phyloP scores from a whole-genome alignment of 768 basidiomycete genomes.

The Pisolithus microcarpus region DNA sequence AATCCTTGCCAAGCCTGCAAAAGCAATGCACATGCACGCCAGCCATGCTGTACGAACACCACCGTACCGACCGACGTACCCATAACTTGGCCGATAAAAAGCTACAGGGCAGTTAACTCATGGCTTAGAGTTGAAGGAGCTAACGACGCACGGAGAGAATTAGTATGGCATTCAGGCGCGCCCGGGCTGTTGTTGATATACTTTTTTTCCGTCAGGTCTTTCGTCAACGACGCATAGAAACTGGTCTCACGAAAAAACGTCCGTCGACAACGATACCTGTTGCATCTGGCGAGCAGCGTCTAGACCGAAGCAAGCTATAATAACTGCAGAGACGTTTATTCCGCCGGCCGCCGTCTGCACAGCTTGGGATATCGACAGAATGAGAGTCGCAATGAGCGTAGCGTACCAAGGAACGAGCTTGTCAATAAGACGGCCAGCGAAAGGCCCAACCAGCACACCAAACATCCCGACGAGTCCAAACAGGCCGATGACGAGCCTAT shows the following conservation, averaged over 20 bases:
- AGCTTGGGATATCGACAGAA: constrained; percentile 44
- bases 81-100: constrained; percentile 78
- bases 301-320: constrained; percentile 63
- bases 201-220: constrained; percentile 11
- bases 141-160: constrained; percentile 51
- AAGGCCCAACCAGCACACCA: constrained; percentile 61
- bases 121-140: background rate
- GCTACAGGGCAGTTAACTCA: constrained; percentile 10
- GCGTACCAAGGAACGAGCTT: constrained; percentile 72
- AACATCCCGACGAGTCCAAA: constrained; percentile 70
- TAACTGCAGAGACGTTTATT: constrained; percentile 60
- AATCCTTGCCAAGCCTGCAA: constrained; percentile 53
- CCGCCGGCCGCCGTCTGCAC: constrained; percentile 69
- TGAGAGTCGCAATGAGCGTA: constrained; percentile 47
- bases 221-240: constrained; percentile 2
- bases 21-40: constrained; percentile 58
- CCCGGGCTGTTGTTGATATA: constrained; percentile 42
- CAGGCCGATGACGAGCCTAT: constrained; percentile 55
- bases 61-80: constrained; percentile 70
- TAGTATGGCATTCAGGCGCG: constrained; percentile 71
- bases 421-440: constrained; percentile 66
- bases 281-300: constrained; percentile 70
- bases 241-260: constrained; percentile 38
- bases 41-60: constrained; percentile 64
- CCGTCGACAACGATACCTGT: constrained; percentile 59